Evolutionary conservation across 2,329 filamentous ascomycete species (phyloP).

Genomic region (Exophiala mesophila): DNA sequence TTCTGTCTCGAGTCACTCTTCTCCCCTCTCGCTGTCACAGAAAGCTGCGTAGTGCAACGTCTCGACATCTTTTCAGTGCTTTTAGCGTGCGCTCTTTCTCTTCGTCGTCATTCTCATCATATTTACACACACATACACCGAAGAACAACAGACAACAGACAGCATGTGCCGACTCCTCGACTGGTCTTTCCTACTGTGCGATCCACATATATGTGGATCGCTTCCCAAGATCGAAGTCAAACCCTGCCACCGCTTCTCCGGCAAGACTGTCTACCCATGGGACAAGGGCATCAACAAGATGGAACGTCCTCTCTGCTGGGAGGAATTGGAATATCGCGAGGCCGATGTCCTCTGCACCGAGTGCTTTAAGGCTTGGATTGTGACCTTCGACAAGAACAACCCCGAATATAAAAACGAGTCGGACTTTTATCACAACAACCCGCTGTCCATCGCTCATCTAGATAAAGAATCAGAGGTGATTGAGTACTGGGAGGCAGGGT

Average conservation of each 20-base stretch:
- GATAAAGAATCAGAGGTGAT: background rate
- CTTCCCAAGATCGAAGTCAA: background rate
- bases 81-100: no score
- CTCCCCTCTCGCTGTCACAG: no score
- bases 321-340: background rate
- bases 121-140: no score
- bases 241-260: background rate
- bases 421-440: background rate
- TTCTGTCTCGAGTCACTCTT: no score
- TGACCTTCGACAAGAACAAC: background rate
- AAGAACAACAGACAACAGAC: no score
- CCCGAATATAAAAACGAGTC: background rate
- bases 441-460: background rate
- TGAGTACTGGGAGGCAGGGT: background rate
- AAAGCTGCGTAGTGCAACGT: no score
- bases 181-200: background rate
- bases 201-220: background rate
- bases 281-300: background rate
- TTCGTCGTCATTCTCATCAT: no score
- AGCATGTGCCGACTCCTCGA: background rate
- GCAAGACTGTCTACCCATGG: background rate
- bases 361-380: background rate
- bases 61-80: no score
- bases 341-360: background rate
- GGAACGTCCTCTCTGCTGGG: background rate